Conservation (phyloP, 2,329 filamentous ascomycete species). For the Claviceps africana region DNA sequence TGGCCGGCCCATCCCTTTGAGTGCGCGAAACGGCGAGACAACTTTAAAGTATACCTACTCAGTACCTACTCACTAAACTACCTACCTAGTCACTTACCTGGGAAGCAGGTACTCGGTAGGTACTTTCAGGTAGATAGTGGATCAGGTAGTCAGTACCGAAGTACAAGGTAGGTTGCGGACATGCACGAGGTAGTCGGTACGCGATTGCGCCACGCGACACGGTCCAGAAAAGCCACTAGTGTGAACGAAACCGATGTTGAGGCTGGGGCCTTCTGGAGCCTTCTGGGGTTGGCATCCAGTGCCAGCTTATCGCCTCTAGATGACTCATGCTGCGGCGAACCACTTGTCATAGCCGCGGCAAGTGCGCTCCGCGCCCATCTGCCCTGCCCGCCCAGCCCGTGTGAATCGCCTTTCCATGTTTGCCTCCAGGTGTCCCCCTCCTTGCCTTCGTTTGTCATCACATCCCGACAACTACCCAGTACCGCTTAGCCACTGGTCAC, state of each 20-base stretch:
- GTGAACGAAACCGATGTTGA: neutral
- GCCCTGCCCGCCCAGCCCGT: neutral
- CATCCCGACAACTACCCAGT: neutral
- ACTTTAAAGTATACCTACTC: too few relatives aligned
- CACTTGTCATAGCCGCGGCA: conserved; percentile 12
- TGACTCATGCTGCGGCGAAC: neutral
- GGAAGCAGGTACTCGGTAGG: too few relatives aligned
- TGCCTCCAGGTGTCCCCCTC: too few relatives aligned
- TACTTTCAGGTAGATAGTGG: too few relatives aligned
- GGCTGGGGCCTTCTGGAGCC: conserved; percentile 22
- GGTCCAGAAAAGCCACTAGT: neutral
- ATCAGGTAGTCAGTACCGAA: too few relatives aligned
- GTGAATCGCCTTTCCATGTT: neutral
- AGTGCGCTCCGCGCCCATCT: conserved; percentile 14
- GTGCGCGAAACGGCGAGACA: too few relatives aligned
- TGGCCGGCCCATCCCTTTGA: too few relatives aligned
- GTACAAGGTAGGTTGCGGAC: too few relatives aligned
- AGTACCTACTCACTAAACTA: too few relatives aligned
- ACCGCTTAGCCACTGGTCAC: neutral
- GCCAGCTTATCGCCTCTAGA: conserved; percentile 6
- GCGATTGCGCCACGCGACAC: neutral
- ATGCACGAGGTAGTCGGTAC: too few relatives aligned
- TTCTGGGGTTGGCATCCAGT: conserved; percentile 15
- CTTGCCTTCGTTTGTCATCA: conserved; percentile 10
- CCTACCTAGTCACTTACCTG: too few relatives aligned